Base-by-base conservation (phyloP, 306 rosid genomes). In the Luffa acutangula region DNA sequence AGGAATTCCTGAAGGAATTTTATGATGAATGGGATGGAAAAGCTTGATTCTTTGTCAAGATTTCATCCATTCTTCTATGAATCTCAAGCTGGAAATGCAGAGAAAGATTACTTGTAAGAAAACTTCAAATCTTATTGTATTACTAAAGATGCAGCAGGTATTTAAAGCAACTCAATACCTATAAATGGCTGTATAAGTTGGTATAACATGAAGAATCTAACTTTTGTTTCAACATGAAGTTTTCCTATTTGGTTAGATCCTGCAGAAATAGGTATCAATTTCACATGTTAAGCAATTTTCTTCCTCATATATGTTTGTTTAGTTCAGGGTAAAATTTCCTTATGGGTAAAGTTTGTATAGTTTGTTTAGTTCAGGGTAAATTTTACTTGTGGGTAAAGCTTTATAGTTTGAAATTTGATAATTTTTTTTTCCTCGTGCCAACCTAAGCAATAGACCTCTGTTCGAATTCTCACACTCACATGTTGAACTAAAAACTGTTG, bases 1-100 rank as follows among this genome's bases (percentile, higher is more conserved):
- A 88, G 85, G 97, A 92, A 78, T 94, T 90, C 81, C 78, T 94
- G 57, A 86, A 80, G 79, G 92, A 92, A 85, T 92, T 92, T 80
- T 92, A 94, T 41, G 92, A 86, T 8, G 97, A 94, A 80, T 92
- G 97, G 98, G 88, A 88, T 48, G 92, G 91, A 21, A 81, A 66
- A 76, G 90, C 84, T 82, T 91, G 82, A 93, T 31, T 62, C 17
- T 25, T 59, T 54, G 13, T 21, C 14, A 21, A 12, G 31, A 2
- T 37, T 18, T 34, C 45, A 13, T 76, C 57, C 63, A 49, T 25
- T 75, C 7, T 21, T 75, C 69, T 62, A 43, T 34, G 36, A 51
- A 51, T 51, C 6, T 62, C 18, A 21, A 9, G 42, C 37, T 21
- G 39, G 15, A 62, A 62, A 62, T 62, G 69, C 69, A 31, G 15